phyloP scores from a whole-genome alignment of 305 asterid genomes.

The Euphrasia arctica region DNA sequence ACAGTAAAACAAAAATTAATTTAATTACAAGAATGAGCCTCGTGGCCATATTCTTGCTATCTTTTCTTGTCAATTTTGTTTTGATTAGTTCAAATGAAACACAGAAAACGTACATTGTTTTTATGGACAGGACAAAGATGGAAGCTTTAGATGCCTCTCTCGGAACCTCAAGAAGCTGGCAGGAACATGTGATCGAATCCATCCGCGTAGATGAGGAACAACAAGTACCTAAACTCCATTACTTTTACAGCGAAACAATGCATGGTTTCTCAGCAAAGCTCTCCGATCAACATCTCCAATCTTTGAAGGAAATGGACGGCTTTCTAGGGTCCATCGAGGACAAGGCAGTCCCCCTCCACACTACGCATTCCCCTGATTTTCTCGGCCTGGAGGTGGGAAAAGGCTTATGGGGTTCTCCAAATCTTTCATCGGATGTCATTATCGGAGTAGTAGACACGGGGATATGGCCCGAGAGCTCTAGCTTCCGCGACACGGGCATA shows the following conservation, averaged over 20 bases:
- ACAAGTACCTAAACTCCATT: slow-evolving; percentile 45
- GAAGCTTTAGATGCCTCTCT: slow-evolving; percentile 32
- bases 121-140: too few species aligned
- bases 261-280: slow-evolving; percentile 69
- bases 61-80: too few species aligned
- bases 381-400: slow-evolving; percentile 55
- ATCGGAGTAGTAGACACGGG: too few species aligned
- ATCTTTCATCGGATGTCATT: too few species aligned
- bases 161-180: slow-evolving; percentile 47
- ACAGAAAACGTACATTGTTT: too few species aligned
- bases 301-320: slow-evolving; percentile 42
- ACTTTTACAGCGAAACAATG: slow-evolving; percentile 50
- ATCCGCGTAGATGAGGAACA: slow-evolving; percentile 26
- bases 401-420: slow-evolving; percentile 11
- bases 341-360: slow-evolving; percentile 32
- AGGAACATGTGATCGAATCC: slow-evolving; percentile 47
- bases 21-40: too few species aligned
- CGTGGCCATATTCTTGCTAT: too few species aligned
- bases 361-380: slow-evolving; percentile 61
- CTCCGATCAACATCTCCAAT: slow-evolving; percentile 41
- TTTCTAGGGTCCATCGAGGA: slow-evolving; percentile 53
- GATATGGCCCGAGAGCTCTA: slow-evolving; percentile 79
- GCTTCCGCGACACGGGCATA: slow-evolving; percentile 28
- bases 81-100: too few species aligned
- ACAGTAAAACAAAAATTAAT: too few species aligned